These are phyloP conservation scores for Cladosporium oxysporum DNA, from an alignment of 2,329 filamentous ascomycete genomes.

Conservation along the genomic window DNA sequence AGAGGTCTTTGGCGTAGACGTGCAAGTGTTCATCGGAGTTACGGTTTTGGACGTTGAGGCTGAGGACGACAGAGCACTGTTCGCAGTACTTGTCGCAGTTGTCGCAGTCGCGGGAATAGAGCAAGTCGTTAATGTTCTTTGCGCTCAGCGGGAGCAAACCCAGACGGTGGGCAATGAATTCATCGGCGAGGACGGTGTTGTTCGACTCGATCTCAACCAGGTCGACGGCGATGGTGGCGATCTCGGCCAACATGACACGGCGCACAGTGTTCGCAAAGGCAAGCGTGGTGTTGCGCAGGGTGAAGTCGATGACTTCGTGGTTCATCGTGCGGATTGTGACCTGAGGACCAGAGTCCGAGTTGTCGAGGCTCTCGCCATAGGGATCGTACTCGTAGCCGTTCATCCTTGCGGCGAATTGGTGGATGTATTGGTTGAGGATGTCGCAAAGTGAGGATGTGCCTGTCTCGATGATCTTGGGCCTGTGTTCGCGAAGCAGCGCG, in stretches of 20 bases:
- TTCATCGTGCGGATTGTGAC: conserved; percentile 59
- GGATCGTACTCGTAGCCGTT: conserved; percentile 27
- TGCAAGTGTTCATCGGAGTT: conserved; percentile 86
- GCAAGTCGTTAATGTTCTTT: conserved; percentile 76
- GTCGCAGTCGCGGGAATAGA: conserved; percentile 91
- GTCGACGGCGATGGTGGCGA: conserved; percentile 92
- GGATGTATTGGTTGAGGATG: neutral
- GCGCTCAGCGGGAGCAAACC: conserved; percentile 87
- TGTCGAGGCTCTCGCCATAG: conserved; percentile 37
- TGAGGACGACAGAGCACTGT: conserved; percentile 82
- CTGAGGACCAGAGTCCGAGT: conserved; percentile 47
- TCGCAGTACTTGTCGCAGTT: conserved; percentile 89
- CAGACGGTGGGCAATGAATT: conserved; percentile 90
- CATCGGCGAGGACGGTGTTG: conserved; percentile 93
- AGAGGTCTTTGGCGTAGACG: conserved; percentile 87
- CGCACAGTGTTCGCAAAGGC: conserved; percentile 91
- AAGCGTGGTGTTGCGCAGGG: conserved; percentile 84
- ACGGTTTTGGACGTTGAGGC: conserved; percentile 70
- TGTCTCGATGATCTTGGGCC: neutral
- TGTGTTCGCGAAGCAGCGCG: conserved; percentile 9
- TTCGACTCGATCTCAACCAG: conserved; percentile 91
- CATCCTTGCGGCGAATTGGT: conserved; percentile 1
- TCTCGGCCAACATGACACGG: conserved; percentile 87
- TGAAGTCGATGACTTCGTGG: conserved; percentile 81
- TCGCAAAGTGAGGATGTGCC: conserved; percentile 5